Evolutionary conservation across 2,329 filamentous ascomycete genomes (phyloP).

Genomic region (Thielaviopsis euricoi): DNA sequence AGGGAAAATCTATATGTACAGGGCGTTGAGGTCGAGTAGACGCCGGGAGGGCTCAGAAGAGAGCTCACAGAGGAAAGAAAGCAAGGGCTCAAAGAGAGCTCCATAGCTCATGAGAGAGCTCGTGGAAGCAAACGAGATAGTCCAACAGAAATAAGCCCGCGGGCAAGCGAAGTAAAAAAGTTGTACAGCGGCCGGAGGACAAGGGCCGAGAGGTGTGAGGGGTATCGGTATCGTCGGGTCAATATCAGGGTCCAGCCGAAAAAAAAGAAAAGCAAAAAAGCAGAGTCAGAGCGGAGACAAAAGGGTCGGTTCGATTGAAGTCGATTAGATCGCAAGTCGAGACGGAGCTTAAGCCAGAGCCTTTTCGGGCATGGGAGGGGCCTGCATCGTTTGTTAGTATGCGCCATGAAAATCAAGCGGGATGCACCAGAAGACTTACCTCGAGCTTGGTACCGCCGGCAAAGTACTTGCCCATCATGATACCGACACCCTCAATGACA

Average conservation of each 20-base stretch:
- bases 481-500: constrained; percentile 94
- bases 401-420: constrained; percentile 11
- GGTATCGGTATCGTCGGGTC: not conserved
- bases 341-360: constrained; percentile 17
- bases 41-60: not conserved
- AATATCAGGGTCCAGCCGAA: not conserved
- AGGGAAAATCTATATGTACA: constrained; percentile 10
- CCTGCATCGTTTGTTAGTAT: constrained; percentile 14
- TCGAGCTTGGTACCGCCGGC: constrained; percentile 76
- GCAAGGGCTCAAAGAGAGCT: too few species aligned
- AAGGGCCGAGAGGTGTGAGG: not conserved
- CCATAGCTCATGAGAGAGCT: too few species aligned
- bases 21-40: constrained; percentile 1
- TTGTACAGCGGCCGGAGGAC: constrained; percentile 3
- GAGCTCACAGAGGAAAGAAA: not conserved
- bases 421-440: constrained; percentile 23
- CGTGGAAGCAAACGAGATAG: too few species aligned
- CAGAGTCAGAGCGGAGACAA: not conserved
- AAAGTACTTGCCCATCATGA: constrained; percentile 90
- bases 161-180: not conserved
- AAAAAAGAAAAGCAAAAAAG: not conserved
- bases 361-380: constrained; percentile 19
- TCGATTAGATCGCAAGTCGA: not conserved
- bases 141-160: not conserved
- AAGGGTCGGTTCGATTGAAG: not conserved